Evolutionary conservation across 2,329 filamentous ascomycete species (phyloP).

Genomic region (Pseudocercospora eumusae): DNA sequence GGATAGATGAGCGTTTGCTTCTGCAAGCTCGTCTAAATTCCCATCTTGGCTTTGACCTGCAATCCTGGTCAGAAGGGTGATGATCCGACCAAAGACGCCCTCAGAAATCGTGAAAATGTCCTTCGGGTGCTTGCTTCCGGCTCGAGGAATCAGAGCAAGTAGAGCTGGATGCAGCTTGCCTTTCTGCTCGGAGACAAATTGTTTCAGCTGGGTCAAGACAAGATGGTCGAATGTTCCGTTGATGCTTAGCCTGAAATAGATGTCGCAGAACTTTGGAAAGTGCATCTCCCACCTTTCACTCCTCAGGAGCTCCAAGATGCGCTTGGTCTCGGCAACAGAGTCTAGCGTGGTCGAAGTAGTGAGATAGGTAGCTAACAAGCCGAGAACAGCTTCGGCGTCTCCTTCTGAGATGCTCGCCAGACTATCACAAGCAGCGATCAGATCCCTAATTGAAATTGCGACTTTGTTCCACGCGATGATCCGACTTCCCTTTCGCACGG

Average conservation of each 20-base stretch:
- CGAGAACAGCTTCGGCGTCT: constrained; percentile 45
- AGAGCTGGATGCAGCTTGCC: constrained; percentile 5
- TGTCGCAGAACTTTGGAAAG: constrained; percentile 84
- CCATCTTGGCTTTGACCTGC: not conserved
- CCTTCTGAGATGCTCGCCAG: constrained; percentile 24
- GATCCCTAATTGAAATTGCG: constrained; percentile 47
- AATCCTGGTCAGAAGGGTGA: constrained; percentile 2
- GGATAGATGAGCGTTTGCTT: constrained; percentile 23
- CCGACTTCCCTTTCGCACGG: constrained; percentile 78
- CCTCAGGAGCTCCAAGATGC: constrained; percentile 64
- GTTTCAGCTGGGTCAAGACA: constrained; percentile 79
- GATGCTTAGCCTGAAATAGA: constrained; percentile 71
- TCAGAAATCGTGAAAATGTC: constrained; percentile 18
- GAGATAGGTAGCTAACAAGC: constrained; percentile 64
- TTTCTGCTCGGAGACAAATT: constrained; percentile 68
- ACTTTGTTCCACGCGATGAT: constrained; percentile 71
- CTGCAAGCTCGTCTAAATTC: constrained; percentile 9
- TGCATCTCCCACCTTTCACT: constrained; percentile 66
- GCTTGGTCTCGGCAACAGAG: constrained; percentile 69
- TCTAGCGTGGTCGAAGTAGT: constrained; percentile 74
- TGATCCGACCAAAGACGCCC: not conserved
- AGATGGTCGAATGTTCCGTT: constrained; percentile 73
- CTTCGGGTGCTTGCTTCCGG: constrained; percentile 17
- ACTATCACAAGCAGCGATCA: constrained; percentile 36
- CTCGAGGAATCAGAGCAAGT: constrained; percentile 20